A percentile compares a stretch with the other conserved stretches of the same genome.
These are phyloP conservation scores for Ogataea nonfermentans DNA, from an alignment of 805 yeast genomes.

Conservation along the genomic window DNA sequence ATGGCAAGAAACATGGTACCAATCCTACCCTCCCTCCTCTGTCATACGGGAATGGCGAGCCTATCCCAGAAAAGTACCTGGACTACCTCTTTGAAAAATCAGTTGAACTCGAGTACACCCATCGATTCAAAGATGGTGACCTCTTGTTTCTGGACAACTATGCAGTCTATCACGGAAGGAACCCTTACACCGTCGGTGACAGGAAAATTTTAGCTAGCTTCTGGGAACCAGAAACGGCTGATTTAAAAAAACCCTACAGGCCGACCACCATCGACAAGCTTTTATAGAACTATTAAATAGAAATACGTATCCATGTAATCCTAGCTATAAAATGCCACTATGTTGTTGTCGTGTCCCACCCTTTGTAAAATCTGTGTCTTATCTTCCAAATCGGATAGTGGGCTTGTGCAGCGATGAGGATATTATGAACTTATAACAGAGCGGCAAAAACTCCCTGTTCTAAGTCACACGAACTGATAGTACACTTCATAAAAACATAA, in stretches of 20 bases:
- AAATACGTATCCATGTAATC: too few relatives aligned
- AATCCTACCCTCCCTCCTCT: slow-evolving; percentile 8
- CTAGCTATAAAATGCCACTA: too few relatives aligned
- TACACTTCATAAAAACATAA: too few relatives aligned
- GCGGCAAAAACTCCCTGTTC: too few relatives aligned
- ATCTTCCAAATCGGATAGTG: too few relatives aligned
- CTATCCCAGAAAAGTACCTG: slow-evolving; percentile 23
- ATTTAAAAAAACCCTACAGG: slow-evolving; percentile 7
- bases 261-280: slow-evolving; percentile 1
- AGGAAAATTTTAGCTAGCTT: slow-evolving; percentile 27
- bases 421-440: too few relatives aligned
- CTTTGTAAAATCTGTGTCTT: too few relatives aligned
- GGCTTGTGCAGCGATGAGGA: too few relatives aligned
- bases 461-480: too few relatives aligned
- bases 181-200: slow-evolving; percentile 21
- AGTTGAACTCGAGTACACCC: slow-evolving; percentile 21
- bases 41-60: slow-evolving; percentile 24
- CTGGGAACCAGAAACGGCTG: slow-evolving; percentile 16
- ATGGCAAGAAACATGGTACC: slow-evolving; percentile 6
- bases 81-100: slow-evolving; percentile 25
- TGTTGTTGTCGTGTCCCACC: too few relatives aligned
- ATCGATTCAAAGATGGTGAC: slow-evolving; percentile 25
- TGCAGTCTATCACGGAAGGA: slow-evolving; percentile 27
- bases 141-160: slow-evolving; percentile 25
- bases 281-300: too few relatives aligned